Base-by-base conservation (phyloP, 148 eudicot species). In the Silene conica region DNA sequence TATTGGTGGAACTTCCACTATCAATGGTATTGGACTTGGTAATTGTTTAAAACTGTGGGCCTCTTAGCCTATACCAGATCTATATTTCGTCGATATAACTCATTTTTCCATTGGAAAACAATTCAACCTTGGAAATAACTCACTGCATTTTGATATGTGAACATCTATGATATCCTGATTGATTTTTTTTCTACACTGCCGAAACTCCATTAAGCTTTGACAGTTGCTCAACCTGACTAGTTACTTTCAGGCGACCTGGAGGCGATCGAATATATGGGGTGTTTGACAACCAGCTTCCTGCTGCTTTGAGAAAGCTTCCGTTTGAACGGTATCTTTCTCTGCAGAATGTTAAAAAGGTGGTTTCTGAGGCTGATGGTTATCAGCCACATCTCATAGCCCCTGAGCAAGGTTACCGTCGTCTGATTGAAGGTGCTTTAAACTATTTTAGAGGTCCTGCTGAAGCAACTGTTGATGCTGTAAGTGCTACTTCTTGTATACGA, bases 301-400 rank as follows among this genome's bases (percentile, higher is more conserved):
- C 92, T 78, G 96, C 96, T 73, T 79, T 90, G 73, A 85, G 80
- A 74, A 90, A 90, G 85, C 92, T 90, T 75, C 92, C 96, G 3
- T 90, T 90, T 78, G 96, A 90, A 81, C 86, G 90, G 28, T 88
- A 90, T 81, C 90, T 90, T 41, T 90, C 92, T 54, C 64, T 86
- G 20, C 89, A 81, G 71, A 90, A 84, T 80, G 96, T 90, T 57
- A 86, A 67, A 69, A 86, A 78, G 76, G 82, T 90, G 73, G 86
- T 90, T 28, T 86, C 89, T 6, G 86, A 90, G 80, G 85, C 96
- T 63, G 96, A 90, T 85, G 96, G 96, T 54, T 90, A 90, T 80
- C 96, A 90, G 77, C 96, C 96, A 66, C 96, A 90, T 78, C 81
- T 90, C 69, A 90, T 90, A 70, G 96, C 96, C 23, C 96, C 96